Evolutionary conservation across 768 basidiomycete genomes (phyloP).

Genomic region (Favolaschia claudopus): DNA sequence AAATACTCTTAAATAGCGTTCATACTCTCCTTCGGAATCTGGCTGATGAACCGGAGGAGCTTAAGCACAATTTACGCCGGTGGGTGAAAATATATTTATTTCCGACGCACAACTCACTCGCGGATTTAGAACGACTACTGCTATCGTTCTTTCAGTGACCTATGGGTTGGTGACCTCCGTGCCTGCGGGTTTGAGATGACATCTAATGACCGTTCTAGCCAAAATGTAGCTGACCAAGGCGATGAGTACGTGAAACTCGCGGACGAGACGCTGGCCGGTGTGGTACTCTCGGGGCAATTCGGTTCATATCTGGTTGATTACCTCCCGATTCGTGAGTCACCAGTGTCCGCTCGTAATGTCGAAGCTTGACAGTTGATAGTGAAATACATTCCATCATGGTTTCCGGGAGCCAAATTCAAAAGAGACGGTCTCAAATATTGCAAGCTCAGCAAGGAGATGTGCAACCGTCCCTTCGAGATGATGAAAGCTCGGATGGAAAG

Average conservation of each 20-base stretch:
- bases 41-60: constrained; percentile 2
- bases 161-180: no score
- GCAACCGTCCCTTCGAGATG: constrained; percentile 43
- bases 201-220: constrained; percentile 25
- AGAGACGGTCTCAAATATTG: constrained; percentile 45
- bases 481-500: constrained; percentile 29
- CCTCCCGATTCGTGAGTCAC: constrained; percentile 8
- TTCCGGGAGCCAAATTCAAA: constrained; percentile 57
- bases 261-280: constrained; percentile 31
- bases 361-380: constrained; percentile 34
- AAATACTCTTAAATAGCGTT: constrained; percentile 38
- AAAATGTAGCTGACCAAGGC: constrained; percentile 29
- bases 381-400: constrained; percentile 54
- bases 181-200: no score
- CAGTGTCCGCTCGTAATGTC: not conserved
- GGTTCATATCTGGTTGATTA: constrained; percentile 32
- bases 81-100: not conserved
- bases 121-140: not conserved
- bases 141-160: no score
- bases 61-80: constrained; percentile 16
- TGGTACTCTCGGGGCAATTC: constrained; percentile 26
- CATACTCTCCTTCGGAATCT: constrained; percentile 42
- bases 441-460: constrained; percentile 40
- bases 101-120: no score
- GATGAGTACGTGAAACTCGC: constrained; percentile 35